A percentile compares a stretch with the other conserved stretches of the same genome.
Evolutionary conservation across 1,139 yeast genomes (phyloP).

Genomic region (Fermentozyma sake): DNA sequence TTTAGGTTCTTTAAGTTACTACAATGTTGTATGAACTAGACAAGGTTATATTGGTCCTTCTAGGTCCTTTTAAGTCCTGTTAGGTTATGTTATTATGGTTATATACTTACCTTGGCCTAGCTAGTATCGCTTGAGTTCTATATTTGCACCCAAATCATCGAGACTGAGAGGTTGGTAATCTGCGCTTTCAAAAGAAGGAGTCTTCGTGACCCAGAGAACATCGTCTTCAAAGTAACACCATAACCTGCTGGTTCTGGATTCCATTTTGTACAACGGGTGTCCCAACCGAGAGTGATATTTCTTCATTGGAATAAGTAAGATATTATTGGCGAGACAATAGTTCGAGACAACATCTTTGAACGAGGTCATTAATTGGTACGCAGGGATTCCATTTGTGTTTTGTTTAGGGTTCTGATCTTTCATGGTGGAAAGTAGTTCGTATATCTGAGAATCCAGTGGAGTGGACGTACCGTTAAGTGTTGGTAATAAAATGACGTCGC

Average conservation of each 20-base stretch:
- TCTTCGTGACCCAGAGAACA: slow-evolving; percentile 24
- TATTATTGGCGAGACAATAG: slow-evolving; percentile 23
- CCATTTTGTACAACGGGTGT: slow-evolving; percentile 19
- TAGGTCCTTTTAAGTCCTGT: too few relatives aligned
- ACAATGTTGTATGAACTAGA: too few relatives aligned
- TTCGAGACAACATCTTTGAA: slow-evolving; percentile 37
- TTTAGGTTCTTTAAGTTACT: too few relatives aligned
- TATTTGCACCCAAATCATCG: too few relatives aligned
- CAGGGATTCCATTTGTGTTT: slow-evolving; percentile 28
- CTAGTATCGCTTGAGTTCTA: too few relatives aligned
- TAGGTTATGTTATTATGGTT: too few relatives aligned
- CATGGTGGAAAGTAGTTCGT: too few relatives aligned
- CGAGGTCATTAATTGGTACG: slow-evolving; percentile 25
- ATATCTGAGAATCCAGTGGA: slow-evolving; percentile 30
- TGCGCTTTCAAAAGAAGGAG: too few relatives aligned
- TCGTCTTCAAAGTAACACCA: slow-evolving; percentile 30
- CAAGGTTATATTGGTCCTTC: too few relatives aligned
- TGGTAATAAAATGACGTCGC: slow-evolving; percentile 17
- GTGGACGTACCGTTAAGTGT: slow-evolving; percentile 10
- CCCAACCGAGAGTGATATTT: slow-evolving; percentile 19
- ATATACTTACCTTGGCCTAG: too few relatives aligned
- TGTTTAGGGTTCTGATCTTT: too few relatives aligned
- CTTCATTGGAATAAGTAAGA: slow-evolving; percentile 17
- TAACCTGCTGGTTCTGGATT: slow-evolving; percentile 6
- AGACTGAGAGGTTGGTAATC: slow-evolving; percentile 22